These are phyloP conservation scores for Kurtzmaniella natalensis DNA, from an alignment of 1,139 yeast genomes.

Conservation along the genomic window DNA sequence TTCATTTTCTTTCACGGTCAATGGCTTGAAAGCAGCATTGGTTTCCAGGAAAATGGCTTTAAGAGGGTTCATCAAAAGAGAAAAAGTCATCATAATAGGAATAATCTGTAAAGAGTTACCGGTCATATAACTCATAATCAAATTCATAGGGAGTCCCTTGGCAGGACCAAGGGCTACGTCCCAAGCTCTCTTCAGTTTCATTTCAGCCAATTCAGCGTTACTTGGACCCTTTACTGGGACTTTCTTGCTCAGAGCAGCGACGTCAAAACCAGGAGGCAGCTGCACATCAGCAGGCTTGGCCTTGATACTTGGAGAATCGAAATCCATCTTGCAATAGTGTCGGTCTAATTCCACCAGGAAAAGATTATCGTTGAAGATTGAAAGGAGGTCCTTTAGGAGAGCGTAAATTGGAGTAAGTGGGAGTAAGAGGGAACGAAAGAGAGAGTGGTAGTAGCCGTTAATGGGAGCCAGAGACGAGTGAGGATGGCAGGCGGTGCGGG, in stretches of 20 bases:
- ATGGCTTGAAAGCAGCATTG: slow-evolving; percentile 38
- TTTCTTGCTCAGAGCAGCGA: neutral
- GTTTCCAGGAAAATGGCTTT: slow-evolving; percentile 63
- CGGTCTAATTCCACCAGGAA: too few relatives aligned
- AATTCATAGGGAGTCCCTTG: slow-evolving; percentile 82
- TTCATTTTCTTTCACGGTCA: slow-evolving; percentile 30
- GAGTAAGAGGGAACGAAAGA: too few relatives aligned
- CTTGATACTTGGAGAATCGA: slow-evolving; percentile 13
- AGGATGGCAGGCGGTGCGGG: too few relatives aligned
- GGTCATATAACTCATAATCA: slow-evolving; percentile 88
- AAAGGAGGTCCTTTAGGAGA: too few relatives aligned
- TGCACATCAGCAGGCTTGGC: slow-evolving; percentile 9
- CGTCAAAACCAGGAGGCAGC: slow-evolving; percentile 19
- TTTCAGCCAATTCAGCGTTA: slow-evolving; percentile 23
- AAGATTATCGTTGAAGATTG: too few relatives aligned
- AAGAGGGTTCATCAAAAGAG: slow-evolving; percentile 75
- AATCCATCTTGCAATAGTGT: too few relatives aligned
- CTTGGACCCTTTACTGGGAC: neutral
- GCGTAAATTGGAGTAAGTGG: too few relatives aligned
- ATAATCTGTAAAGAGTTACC: slow-evolving; percentile 88
- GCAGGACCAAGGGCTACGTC: slow-evolving; percentile 81
- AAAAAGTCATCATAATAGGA: slow-evolving; percentile 85
- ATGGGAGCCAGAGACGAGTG: too few relatives aligned
- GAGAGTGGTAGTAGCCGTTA: too few relatives aligned
- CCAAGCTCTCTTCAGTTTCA: slow-evolving; percentile 73